Evolutionary conservation across 2,329 filamentous ascomycete genomes (phyloP), one percentile per base, ranked within the genome.

Genomic region (Fonsecaea pugnacius): DNA sequence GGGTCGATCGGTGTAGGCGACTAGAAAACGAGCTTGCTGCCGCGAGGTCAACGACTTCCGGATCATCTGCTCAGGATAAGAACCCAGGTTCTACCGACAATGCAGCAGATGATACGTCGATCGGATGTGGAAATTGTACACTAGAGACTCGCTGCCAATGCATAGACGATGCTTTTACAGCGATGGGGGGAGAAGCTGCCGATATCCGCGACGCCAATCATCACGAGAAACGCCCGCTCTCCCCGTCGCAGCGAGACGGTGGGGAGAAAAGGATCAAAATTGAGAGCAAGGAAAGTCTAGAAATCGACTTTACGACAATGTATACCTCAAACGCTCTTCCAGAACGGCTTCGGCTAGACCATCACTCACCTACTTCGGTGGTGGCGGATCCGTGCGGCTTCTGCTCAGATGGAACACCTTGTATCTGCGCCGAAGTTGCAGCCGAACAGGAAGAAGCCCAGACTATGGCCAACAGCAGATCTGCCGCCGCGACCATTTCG

Each of bases 331-430:
- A 66, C 30, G 21, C 48, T n/a, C 5, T 77, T 84, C 66, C 83
- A 86, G 70, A 90, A 90, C 79, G 84, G 61, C 79, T 81, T 73
- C 79, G 81, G 65, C 35, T 64, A 62, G 54, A 64, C 38, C 60
- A 72, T 53, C 69, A 67, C 43, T 72, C 69, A 67, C 76, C 74
- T 67, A 77, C 72, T 70, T 77, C 67, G 52, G 73, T 75, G 21
- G 79, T 84, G 4, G 84, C 86, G 67, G 91, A 94, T 71, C 84
- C 86, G 21, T 95, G 91, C 74, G 91, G 91, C 6, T 95, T 95
- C 78, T 95, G 91, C 77, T 86, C 89, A 67, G 90, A 93, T 65
- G 90, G 90, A 4, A 92, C 89, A 0, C 91, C 91, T 71, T 95
- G 91, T 73, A 87, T 92, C 69, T 95, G 91, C 75, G 91, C 90